A percentile compares a stretch with the other conserved stretches of the same genome.
phyloP scores from a whole-genome alignment of 2,329 filamentous ascomycete species.

The Hypoxylon sp. region DNA sequence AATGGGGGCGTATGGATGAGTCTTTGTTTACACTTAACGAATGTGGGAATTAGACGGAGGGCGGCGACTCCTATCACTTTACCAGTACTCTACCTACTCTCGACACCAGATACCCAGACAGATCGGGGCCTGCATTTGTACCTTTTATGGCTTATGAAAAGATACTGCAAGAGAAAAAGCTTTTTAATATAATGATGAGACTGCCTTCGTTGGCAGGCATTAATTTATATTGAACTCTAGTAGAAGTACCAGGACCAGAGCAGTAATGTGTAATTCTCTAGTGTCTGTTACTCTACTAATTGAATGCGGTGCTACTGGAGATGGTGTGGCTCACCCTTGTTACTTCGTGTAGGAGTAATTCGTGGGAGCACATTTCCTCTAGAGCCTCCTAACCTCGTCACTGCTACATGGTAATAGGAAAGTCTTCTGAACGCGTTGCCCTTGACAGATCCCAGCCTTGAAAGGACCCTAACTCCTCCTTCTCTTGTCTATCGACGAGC shows the following conservation, averaged over 20 bases:
- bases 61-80: conserved; percentile 30
- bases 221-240: conserved; percentile 1
- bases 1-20: conserved; percentile 11
- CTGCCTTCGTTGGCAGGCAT: conserved; percentile 3
- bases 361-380: background rate
- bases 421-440: background rate
- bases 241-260: background rate
- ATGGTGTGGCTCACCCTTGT: background rate
- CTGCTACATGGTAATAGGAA: background rate
- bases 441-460: background rate
- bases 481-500: background rate
- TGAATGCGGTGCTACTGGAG: background rate
- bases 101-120: conserved; percentile 42
- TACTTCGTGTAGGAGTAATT: background rate
- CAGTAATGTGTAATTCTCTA: background rate
- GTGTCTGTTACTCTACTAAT: background rate
- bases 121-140: conserved; percentile 41
- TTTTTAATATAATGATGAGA: conserved; percentile 32
- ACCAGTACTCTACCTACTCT: conserved; percentile 15
- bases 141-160: conserved; percentile 43
- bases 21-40: conserved; percentile 16
- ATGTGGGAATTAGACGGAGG: conserved; percentile 42
- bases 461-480: background rate
- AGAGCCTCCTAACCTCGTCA: background rate
- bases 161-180: conserved; percentile 28